Conservation (phyloP, 345 rosid species). For the Kandelia obovata region DNA sequence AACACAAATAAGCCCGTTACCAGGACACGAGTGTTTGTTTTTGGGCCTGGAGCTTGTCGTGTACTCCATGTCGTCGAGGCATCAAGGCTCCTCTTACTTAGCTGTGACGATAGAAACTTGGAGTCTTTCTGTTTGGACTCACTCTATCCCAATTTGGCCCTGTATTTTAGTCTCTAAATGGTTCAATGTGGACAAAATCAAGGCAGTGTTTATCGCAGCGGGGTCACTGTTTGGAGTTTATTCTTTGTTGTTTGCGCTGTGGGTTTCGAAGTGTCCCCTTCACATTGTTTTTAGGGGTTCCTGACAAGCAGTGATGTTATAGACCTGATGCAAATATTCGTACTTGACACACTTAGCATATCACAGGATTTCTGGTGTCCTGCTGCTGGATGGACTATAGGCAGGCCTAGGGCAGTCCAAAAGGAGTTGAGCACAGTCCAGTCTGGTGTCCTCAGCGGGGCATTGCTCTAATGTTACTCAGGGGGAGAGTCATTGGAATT, state of each 20-base stretch:
- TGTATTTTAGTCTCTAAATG: constrained; percentile 16
- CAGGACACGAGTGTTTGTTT: neutral
- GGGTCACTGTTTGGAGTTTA: constrained; percentile 27
- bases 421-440: too few species aligned
- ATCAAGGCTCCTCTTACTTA: constrained; percentile 20
- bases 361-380: too few species aligned
- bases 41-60: constrained; percentile 26
- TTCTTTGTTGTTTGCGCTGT: constrained; percentile 21
- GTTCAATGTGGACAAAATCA: constrained; percentile 19
- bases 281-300: constrained; percentile 14
- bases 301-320: neutral
- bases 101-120: constrained; percentile 15
- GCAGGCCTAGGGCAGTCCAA: too few species aligned
- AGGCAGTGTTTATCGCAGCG: neutral
- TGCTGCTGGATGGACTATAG: too few species aligned
- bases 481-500: too few species aligned
- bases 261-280: constrained; percentile 19
- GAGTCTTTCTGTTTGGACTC: constrained; percentile 17
- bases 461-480: too few species aligned
- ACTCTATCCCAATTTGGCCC: constrained; percentile 13
- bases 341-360: too few species aligned
- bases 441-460: too few species aligned
- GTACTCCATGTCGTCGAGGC: constrained; percentile 32
- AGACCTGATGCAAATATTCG: too few species aligned
- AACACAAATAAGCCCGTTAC: neutral